Base-by-base conservation (phyloP, 768 basidiomycete genomes). In the Sporobolomyces roseus region DNA sequence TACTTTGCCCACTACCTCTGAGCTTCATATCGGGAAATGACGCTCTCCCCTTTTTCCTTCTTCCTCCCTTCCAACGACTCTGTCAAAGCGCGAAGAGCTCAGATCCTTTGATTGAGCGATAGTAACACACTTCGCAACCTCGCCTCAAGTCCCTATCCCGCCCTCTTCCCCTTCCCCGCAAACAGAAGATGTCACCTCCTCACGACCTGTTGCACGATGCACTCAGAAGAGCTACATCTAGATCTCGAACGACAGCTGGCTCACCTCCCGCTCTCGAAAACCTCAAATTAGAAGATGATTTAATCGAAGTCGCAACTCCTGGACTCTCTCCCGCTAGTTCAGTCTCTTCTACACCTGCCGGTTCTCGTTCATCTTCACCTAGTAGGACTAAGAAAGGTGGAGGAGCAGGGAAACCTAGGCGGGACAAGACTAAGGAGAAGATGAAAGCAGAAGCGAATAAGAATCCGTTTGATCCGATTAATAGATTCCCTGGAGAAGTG, bases 401-500 rank as follows among this genome's bases (percentile, higher is more conserved):
- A 16, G 59, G 69, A n/a, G 68, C 66, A 17, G 74, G 66, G 30
- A 72, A 72, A 35, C 71, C 71, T 14, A 10, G 71, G 29, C 32
- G 71, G 63, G 71, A 72, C 66, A 72, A 72, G 71, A 64, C 71
- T 19, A 72, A 75, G 38, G 74, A 74, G 61, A 45, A 43, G 2
- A 66, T 68, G 41, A 69, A 68, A 55, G 60, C 63, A 3, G 71
- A 72, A 33, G 35, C 38, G 41, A 66, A 54, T 41, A 61, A 63
- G 68, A 67, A 52, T 55, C 66, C 64, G 3, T 27, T 63, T 55
- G 75, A 76, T 62, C 75, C 75, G 19, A 58, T 76, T 53, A 54
- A 53, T 35, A 62, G 74, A 49, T 74, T 76, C 60, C 74, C 75
- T 0, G 73, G 73, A 21, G 70, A 68, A 36, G 65, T 76, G 45